These are phyloP conservation scores for Blepharisma japonicum DNA, from an alignment of 73 alveolate species.

Conservation along the genomic window DNA sequence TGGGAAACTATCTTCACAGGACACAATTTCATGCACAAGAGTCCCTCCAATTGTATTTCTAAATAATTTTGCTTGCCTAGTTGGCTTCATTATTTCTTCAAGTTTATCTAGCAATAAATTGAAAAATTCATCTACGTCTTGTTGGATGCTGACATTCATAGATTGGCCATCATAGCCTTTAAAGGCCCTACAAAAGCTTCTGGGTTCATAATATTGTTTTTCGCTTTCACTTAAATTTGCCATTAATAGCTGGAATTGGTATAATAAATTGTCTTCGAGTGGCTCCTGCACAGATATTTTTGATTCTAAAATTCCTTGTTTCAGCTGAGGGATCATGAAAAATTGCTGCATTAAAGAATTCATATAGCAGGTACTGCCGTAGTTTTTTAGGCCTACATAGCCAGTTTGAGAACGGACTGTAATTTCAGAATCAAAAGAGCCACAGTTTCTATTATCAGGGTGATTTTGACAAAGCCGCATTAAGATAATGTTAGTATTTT, in stretches of 20 bases:
- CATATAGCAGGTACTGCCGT: slow-evolving; percentile 95
- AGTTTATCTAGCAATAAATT: slow-evolving; percentile 82
- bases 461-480: neutral
- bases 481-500: neutral
- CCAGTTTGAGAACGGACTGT: slow-evolving; percentile 61
- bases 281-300: slow-evolving; percentile 37
- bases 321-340: slow-evolving; percentile 83
- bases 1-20: slow-evolving; percentile 80
- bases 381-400: slow-evolving; percentile 88
- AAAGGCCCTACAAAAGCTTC: slow-evolving; percentile 74
- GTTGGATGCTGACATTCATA: slow-evolving; percentile 69
- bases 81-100: slow-evolving; percentile 67
- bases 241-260: slow-evolving; percentile 76
- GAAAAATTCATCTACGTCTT: slow-evolving; percentile 95
- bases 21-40: slow-evolving; percentile 79
- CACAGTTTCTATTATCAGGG: slow-evolving; percentile 30
- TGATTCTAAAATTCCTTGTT: slow-evolving; percentile 64
- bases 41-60: slow-evolving; percentile 86
- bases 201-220: slow-evolving; percentile 86
- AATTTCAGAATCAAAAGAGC: slow-evolving; percentile 52
- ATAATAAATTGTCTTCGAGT: slow-evolving; percentile 63
- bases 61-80: slow-evolving; percentile 66
- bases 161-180: slow-evolving; percentile 78
- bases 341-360: slow-evolving; percentile 89
- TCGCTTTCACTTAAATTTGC: slow-evolving; percentile 88